phyloP scores from a whole-genome alignment of 192 early-diverging fungal species.

The Polychytrium aggregatum region DNA sequence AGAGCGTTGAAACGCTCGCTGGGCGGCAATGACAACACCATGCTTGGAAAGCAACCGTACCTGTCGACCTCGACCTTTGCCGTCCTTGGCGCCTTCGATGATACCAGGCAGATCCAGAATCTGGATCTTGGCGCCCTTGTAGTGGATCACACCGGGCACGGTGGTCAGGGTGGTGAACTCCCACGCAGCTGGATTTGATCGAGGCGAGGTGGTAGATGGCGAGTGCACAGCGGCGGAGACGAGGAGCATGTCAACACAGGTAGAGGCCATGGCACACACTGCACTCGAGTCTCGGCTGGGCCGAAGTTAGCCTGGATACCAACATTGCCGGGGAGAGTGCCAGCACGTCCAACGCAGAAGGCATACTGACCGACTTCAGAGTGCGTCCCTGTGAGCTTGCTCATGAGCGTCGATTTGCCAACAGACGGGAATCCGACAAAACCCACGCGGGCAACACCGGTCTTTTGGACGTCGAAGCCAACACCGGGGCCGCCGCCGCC shows the following conservation, averaged over 20 bases:
- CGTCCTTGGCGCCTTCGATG: conserved; percentile 98
- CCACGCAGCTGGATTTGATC: conserved; percentile 82
- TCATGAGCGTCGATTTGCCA: conserved; percentile 96
- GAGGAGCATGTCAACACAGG: too few relatives aligned
- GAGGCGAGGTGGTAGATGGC: too few relatives aligned
- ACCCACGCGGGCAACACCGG: conserved; percentile 96
- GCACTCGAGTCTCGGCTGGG: too few relatives aligned
- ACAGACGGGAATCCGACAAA: conserved; percentile 97
- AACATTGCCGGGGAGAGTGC: too few relatives aligned
- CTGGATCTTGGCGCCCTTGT: conserved; percentile 98
- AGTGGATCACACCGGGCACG: conserved; percentile 89
- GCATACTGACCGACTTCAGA: too few relatives aligned
- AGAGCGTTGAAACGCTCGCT: too few relatives aligned
- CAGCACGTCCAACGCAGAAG: too few relatives aligned
- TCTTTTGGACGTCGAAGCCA: conserved; percentile 97
- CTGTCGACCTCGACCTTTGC: conserved; percentile 96
- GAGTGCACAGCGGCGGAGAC: too few relatives aligned
- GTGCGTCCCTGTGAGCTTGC: conserved; percentile 90
- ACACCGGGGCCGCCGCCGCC: conserved; percentile 84
- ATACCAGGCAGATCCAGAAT: conserved; percentile 97
- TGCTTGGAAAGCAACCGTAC: conserved; percentile 33
- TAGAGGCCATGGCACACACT: too few relatives aligned
- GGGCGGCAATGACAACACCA: too few relatives aligned
- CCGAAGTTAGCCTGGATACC: too few relatives aligned
- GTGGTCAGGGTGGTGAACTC: conserved; percentile 99